Evolutionary conservation across 225 moss, liverwort and hornwort genomes (phyloP).

Genomic region (Pseudisothecium myosuroides): DNA sequence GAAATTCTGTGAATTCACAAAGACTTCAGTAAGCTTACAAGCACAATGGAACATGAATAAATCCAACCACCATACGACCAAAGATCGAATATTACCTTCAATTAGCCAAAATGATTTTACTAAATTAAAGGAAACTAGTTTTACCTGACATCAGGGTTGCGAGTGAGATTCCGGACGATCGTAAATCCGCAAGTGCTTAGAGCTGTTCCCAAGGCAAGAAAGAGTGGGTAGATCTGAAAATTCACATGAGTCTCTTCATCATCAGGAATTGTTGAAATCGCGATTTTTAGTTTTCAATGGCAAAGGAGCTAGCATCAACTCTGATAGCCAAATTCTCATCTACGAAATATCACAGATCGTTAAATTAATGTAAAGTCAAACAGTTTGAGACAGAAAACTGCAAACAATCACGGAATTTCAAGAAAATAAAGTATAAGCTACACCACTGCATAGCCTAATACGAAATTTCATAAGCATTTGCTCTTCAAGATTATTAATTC

Average conservation of each 20-base stretch:
- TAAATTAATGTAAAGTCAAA: background rate
- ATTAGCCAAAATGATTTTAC: background rate
- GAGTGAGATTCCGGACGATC: constrained; percentile 45
- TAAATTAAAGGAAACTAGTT: background rate
- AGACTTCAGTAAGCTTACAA: background rate
- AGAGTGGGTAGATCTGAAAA: constrained; percentile 57
- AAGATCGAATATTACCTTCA: background rate
- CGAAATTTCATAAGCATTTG: background rate
- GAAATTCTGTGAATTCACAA: constrained; percentile 28
- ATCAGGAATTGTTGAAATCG: background rate
- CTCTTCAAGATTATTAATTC: background rate
- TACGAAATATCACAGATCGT: background rate
- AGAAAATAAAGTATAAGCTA: background rate
- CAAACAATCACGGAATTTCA: background rate
- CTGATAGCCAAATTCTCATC: background rate
- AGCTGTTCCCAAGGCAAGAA: constrained; percentile 45
- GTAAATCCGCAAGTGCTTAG: constrained; percentile 39
- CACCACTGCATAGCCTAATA: background rate
- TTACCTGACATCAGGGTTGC: constrained; percentile 78
- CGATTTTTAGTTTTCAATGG: background rate
- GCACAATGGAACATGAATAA: background rate
- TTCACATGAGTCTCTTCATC: background rate
- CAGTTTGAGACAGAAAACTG: background rate
- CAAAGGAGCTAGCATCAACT: background rate
- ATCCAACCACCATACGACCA: background rate